Conservation (phyloP, 768 basidiomycete genomes). For the Trametopsis cervina region DNA sequence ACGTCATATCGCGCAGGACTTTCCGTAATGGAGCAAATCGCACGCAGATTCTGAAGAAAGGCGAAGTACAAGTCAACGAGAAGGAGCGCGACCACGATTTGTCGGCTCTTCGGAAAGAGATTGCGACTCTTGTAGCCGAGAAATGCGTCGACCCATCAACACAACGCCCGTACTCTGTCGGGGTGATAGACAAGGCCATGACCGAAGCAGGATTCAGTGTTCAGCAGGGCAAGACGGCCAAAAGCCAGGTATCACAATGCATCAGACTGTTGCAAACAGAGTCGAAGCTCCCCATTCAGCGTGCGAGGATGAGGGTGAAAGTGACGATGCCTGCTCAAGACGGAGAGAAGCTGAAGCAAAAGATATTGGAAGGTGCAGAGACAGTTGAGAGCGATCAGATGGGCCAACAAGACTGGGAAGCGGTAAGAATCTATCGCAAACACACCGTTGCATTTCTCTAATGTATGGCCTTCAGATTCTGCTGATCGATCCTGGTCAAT, state of each 20-base stretch:
- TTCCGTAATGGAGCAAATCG: background rate
- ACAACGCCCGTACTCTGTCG: constrained; percentile 84
- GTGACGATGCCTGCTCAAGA: constrained; percentile 65
- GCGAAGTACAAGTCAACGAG: constrained; percentile 94
- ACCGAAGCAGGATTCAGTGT: constrained; percentile 90
- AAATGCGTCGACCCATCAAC: constrained; percentile 94
- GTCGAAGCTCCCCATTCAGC: constrained; percentile 85
- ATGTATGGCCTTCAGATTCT: constrained; percentile 48
- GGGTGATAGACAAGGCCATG: constrained; percentile 98
- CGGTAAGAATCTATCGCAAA: constrained; percentile 45
- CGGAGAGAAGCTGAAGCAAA: constrained; percentile 60
- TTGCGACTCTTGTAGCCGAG: constrained; percentile 89
- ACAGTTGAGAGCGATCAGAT: constrained; percentile 80
- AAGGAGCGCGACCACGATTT: constrained; percentile 95
- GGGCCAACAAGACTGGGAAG: constrained; percentile 73
- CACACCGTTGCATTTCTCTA: background rate
- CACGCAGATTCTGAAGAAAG: constrained; percentile 83
- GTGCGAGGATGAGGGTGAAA: constrained; percentile 88
- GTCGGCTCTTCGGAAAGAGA: constrained; percentile 74
- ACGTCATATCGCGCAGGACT: background rate
- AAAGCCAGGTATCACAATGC: constrained; percentile 91
- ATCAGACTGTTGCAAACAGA: constrained; percentile 77
- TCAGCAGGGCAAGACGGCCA: constrained; percentile 82
- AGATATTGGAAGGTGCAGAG: constrained; percentile 67
- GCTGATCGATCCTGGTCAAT: constrained; percentile 90